A percentile compares a stretch with the other conserved stretches of the same genome.
Conservation (phyloP, 495 filamentous ascomycete genomes). For the Clavariopsis aquatica region DNA sequence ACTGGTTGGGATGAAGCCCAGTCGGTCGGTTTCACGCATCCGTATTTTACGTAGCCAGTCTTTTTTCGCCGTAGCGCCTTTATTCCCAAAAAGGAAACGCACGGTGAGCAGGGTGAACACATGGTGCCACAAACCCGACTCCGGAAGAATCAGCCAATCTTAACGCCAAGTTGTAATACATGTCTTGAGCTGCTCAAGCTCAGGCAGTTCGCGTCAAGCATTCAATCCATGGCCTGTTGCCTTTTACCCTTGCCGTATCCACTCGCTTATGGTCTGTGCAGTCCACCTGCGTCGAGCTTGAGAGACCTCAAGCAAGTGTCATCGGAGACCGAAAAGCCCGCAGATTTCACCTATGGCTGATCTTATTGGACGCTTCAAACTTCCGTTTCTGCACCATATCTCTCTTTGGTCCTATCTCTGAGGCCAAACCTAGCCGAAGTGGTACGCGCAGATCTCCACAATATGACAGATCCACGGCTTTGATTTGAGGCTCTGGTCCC, state of each 20-base stretch:
- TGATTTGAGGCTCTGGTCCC: background rate
- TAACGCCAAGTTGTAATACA: background rate
- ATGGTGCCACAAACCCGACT: background rate
- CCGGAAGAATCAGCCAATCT: background rate
- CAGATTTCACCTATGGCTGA: background rate
- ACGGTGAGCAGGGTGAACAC: too few relatives aligned
- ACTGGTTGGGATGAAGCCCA: too few relatives aligned
- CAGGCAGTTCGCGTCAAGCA: constrained; percentile 1
- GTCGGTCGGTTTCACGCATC: background rate
- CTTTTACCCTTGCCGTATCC: too few relatives aligned
- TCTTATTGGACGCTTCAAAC: background rate
- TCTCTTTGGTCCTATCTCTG: background rate
- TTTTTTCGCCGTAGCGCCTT: background rate
- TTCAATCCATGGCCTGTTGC: too few relatives aligned
- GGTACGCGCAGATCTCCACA: background rate
- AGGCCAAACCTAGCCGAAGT: background rate
- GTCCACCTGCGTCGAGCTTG: too few relatives aligned
- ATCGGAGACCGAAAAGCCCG: background rate
- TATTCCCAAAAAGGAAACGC: too few relatives aligned
- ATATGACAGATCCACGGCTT: background rate
- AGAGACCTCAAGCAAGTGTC: too few relatives aligned
- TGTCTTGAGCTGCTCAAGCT: constrained; percentile 7
- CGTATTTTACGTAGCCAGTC: background rate
- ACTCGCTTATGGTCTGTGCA: too few relatives aligned
- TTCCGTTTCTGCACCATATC: background rate